Conservation (phyloP, 192 early-diverging fungal genomes). For the Chytriomyces sp. region DNA sequence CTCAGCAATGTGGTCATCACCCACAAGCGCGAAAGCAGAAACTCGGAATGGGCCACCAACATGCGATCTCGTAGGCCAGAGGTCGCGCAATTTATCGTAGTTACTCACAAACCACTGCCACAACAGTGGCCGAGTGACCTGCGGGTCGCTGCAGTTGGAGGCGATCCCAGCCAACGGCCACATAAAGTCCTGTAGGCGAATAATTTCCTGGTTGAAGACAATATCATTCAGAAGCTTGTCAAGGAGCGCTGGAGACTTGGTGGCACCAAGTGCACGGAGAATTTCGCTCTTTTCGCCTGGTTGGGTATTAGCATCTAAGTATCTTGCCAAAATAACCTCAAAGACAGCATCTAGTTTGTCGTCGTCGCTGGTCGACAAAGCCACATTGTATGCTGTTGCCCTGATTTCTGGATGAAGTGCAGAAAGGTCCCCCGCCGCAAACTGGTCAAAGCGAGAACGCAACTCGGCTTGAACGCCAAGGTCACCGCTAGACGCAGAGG, state of each 20-base stretch:
- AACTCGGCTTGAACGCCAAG: conserved; percentile 9
- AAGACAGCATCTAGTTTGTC: conserved; percentile 37
- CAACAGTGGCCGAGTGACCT: conserved; percentile 7
- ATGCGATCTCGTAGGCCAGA: neutral
- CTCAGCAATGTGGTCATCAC: neutral
- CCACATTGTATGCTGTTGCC: conserved; percentile 68
- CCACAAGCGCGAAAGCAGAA: neutral
- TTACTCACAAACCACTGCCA: conserved; percentile 27
- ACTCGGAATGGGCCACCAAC: neutral
- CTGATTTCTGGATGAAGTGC: conserved; percentile 69
- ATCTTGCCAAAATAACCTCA: conserved; percentile 41
- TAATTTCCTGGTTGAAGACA: conserved; percentile 66
- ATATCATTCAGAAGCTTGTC: conserved; percentile 70
- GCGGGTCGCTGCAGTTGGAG: neutral
- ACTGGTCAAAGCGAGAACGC: conserved; percentile 53
- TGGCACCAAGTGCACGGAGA: conserved; percentile 53
- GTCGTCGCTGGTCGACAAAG: conserved; percentile 42
- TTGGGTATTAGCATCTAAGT: conserved; percentile 33
- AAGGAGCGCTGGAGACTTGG: conserved; percentile 43
- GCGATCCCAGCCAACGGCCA: conserved; percentile 1
- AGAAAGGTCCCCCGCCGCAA: conserved; percentile 61
- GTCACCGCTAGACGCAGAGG: conserved; percentile 73
- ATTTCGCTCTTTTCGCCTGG: conserved; percentile 39
- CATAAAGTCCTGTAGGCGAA: conserved; percentile 38
- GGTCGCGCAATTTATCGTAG: neutral